Base-by-base conservation (phyloP, 2,329 filamentous ascomycete genomes). In the Plenodomus biglobosus region DNA sequence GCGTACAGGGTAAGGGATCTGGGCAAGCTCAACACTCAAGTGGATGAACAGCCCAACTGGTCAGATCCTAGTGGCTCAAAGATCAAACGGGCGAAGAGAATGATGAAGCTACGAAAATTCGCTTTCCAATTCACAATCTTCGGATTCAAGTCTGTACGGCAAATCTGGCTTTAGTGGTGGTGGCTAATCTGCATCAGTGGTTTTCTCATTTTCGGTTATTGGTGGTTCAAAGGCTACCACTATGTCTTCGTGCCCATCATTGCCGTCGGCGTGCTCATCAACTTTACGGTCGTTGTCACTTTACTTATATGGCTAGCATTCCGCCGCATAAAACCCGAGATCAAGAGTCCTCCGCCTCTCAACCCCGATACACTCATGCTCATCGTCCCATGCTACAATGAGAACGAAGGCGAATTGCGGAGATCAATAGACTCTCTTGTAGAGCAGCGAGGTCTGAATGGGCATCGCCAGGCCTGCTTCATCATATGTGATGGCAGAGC, bases 371-470 rank as follows among this genome's bases (percentile, higher is more conserved):
- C 69, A 40, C 69, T 79, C 65, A 75, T 79, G 2, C 55, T 78
- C 22, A 59, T 79, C 24, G 64, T 79, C 3, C 76, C 77, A 1
- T 80, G 77, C 61, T 80, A 79, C 61, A 79, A 79, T 53, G 76
- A 80, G 55, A 77, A 74, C 0, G 58, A 64, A 6, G 66, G 77
- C 3, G 77, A 80, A 50, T 60, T 77, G 19, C 70, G 62, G 3
- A 67, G 70, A 2, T 79, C 76, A 0, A 69, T 79, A 0, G 74
- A 78, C 47, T 79, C 77, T 2, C 61, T 80, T 3, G 68, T 78
- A 4, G 64, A 68, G 0, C 77, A 79, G 52, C 70, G 73, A 48
- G 67, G 72, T 2, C 73, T 80, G 17, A 69, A 70, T 0, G 50
- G 69, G 2, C 75, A 79, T 42, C 70, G 73, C 10, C 65, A 72